Base-by-base conservation (phyloP, 1,139 yeast genomes). In the Suhomyces chickasaworum region DNA sequence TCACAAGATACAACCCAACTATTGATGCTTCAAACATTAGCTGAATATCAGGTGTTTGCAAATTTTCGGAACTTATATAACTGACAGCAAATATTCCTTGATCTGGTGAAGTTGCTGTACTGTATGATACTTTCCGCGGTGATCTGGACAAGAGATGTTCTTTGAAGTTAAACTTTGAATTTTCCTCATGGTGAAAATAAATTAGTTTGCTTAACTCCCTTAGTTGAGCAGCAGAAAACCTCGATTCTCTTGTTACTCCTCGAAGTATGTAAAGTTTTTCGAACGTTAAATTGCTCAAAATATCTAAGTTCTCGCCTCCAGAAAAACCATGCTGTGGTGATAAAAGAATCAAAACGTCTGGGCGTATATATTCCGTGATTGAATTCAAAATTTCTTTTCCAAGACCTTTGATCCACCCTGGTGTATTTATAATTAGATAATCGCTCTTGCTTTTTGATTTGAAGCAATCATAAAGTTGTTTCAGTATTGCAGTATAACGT, bases 381-480 rank as follows among this genome's bases (percentile, higher is more conserved):
- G 75, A 69, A 13, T 66, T 68, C 17, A 89, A 69, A 8, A 91
- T 65, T 46, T 84, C 85, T 31, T 84, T 73, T 0, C 98, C 99
- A 50, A 82, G 83, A 0, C 98, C 98, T 64, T 87, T 88, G 21
- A 90, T 79, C 97, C 97, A 91, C 0, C 98, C 97, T 0, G 97
- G 95, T 0, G 95, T 82, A 56, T 91, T 91, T 3, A 91, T 75
- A 1, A 93, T 64, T 10, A 90, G 66, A 8, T 78, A 74, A 18
- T 75, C 66, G 38, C 71, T 70, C 38, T 67, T 60, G 37, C 66
- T 59, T 9, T 55, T 47, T 36, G 54, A 52, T 17, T 45, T 29
- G 1, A 23, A 35, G 49, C 72, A 53, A 1, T 58, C 51, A 15
- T 79, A 64, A 17, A 91, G 63, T 8, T 72, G 65, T 23, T 65